Base-by-base conservation (phyloP, 257 asterid genomes). In the Vinca minor region DNA sequence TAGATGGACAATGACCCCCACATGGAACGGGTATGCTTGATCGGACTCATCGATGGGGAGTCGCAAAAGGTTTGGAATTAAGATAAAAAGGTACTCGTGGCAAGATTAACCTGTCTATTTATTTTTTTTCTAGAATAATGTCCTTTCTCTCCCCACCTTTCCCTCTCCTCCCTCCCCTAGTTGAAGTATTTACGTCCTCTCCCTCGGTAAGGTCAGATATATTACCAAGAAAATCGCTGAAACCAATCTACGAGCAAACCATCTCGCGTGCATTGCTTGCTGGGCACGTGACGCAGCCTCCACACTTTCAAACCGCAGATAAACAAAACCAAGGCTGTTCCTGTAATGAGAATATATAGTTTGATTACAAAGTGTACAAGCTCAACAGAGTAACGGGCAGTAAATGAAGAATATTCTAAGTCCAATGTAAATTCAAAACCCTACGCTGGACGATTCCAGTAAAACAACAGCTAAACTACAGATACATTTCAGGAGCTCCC, bases 231-330 rank as follows among this genome's bases (percentile, higher is more conserved):
- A 92, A 66, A 92, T 92, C 53, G 98, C 98, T 35, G 98, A 89
- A 70, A 92, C 87, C 75, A 82, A 77, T 80, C 88, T 82, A 28
- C 96, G 91, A 67, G 98, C 98, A 81, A 92, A 92, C 98, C 98
- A 89, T 85, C 98, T 73, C 77, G 81, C 82, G 67, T 92, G 98
- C 98, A 92, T 92, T 29, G 95, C 95, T 74, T 84, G 98, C 76
- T 92, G 96, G 75, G 95, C 96, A 18, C 83, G 88, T 62, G 89
- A 35, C 25, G 98, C 87, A 32, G 81, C 90, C 73, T 87, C 98
- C 39, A 72, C 81, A 66, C 83, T 89, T 36, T 92, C 95, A 56
- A 92, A 89, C 77, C 95, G 84, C 82, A 92, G 64, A 77, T 89
- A 92, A 18, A 89, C 98, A 63, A 87, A 89, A 34, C 98, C 98